Base-by-base conservation (phyloP, 805 yeast genomes). In the Hanseniaspora meyeri region DNA sequence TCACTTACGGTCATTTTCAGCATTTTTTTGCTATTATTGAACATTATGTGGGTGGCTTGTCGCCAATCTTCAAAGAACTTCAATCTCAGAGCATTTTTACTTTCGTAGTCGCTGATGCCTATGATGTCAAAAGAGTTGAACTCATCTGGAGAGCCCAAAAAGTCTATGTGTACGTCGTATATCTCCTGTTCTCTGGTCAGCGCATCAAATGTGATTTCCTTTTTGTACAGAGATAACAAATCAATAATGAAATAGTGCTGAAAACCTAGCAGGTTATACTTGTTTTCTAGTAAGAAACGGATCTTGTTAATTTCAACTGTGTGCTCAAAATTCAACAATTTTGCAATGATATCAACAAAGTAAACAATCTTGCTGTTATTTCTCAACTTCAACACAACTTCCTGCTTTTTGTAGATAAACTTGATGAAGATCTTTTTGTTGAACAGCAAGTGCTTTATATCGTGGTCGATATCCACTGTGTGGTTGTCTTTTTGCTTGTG, bases 11-110 rank as follows among this genome's bases (percentile, higher is more conserved):
- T 78, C 55, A 91, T 70, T 29, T 75, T 74, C 95, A 91, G 85
- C n/a, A 91, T 78, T 1, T 81, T 76, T 59, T 85, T 87, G 6
- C 95, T 76, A n/a, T 80, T 77, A 0, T 95, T 95, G 60, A 83
- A 80, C 39, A 85, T 66, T 0, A 88, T 79, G 63, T 76, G 87
- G 63, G 88, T 81, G 4, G 88, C 77, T 64, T 91, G 97, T 63
- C 93, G 91, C 65, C 88, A 70, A 58, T 81, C 40, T 32, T 53
- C 57, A 46, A 53, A 53, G 32, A 53, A 53, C n/a, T 46, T 43
- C 17, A 46, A 16, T 20, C 57, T 38, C 14, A 20, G 37, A 1
- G 10, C 12, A 39, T 53, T 53, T 32, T 53, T 53, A n/a, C 1
- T 46, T 12, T 29, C 27, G n/a, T 36, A 53, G 10, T 46, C 40